Conservation (phyloP, 495 filamentous ascomycete genomes). For the Daldinia grandis region DNA sequence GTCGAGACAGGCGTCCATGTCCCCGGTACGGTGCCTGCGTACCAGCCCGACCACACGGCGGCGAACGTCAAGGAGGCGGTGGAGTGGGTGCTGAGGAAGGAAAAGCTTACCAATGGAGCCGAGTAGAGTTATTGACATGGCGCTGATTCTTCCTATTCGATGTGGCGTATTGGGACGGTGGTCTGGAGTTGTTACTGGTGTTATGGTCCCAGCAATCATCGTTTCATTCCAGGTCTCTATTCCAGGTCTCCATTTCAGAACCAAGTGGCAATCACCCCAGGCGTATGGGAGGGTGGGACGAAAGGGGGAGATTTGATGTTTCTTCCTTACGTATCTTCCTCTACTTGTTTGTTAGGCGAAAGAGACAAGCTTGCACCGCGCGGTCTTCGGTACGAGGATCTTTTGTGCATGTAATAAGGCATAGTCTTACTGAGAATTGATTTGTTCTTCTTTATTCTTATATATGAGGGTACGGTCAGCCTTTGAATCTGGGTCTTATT, state of each 20-base stretch:
- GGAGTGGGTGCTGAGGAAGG: conserved; percentile 47
- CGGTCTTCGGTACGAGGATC: not conserved
- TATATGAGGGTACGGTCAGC: not conserved
- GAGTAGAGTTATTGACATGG: not conserved
- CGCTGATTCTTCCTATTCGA: not conserved
- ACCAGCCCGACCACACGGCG: conserved; percentile 44
- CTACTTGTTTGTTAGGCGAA: not conserved
- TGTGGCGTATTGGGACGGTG: not conserved
- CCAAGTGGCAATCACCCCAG: not conserved
- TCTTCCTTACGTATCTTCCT: not conserved
- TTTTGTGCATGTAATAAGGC: not conserved
- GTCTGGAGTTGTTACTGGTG: not conserved
- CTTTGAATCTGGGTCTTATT: not conserved
- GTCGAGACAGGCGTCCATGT: conserved; percentile 65
- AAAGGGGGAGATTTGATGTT: not conserved
- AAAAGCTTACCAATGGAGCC: conserved; percentile 6
- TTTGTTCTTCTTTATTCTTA: not conserved
- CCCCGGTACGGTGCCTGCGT: conserved; percentile 38
- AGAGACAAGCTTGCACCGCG: not conserved
- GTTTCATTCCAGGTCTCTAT: not conserved
- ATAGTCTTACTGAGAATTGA: not conserved
- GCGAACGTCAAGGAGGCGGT: conserved; percentile 50
- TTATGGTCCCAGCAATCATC: not conserved
- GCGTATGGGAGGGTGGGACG: not conserved
- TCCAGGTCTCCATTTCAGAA: not conserved